These are phyloP conservation scores for Camellia sinensis DNA, from an alignment of 148 eudicot species.

Conservation along the genomic window DNA sequence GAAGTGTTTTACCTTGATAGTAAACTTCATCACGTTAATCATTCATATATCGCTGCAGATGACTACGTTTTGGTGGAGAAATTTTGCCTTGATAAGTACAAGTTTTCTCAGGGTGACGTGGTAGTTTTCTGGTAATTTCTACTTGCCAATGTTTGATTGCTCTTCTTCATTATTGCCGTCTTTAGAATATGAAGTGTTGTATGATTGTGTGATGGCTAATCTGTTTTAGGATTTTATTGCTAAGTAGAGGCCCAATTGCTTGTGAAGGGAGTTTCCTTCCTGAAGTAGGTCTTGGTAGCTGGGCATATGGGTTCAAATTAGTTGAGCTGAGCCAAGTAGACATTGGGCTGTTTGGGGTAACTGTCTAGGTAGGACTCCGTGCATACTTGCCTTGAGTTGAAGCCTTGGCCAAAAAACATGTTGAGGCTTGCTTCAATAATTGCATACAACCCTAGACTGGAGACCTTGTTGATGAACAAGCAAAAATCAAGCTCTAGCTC, in stretches of 20 bases:
- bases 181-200: neutral
- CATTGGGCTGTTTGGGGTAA: neutral
- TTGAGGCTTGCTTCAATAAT: neutral
- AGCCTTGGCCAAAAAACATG: neutral
- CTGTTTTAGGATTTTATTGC: neutral
- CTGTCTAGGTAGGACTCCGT: neutral
- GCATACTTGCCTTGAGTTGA: neutral
- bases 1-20: neutral
- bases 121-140: conserved; percentile 72
- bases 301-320: neutral
- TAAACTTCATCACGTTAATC: neutral
- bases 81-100: conserved; percentile 67
- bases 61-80: conserved; percentile 87
- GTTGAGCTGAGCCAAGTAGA: neutral
- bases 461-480: neutral
- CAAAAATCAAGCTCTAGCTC: neutral
- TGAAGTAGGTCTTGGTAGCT: neutral
- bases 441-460: neutral
- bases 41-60: conserved; percentile 44
- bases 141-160: conserved; percentile 8
- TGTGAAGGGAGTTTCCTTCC: neutral
- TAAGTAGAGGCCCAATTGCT: neutral
- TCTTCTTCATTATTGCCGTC: neutral
- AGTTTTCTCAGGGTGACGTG: conserved; percentile 81
- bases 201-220: neutral